Base-by-base conservation (phyloP, 768 basidiomycete species). In the Hericium rajendrae region DNA sequence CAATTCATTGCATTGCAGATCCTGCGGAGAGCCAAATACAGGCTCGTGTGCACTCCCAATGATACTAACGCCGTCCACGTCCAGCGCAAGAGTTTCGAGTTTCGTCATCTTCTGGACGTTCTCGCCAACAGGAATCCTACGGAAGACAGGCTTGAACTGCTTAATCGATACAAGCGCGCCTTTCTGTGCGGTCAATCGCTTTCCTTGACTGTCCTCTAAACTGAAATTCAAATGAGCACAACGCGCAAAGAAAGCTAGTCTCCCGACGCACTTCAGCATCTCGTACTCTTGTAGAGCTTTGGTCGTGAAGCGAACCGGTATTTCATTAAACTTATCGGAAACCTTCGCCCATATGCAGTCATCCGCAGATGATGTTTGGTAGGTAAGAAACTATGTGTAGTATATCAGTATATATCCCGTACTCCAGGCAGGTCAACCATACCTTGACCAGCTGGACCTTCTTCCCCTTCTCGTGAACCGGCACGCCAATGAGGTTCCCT, bases 391-490 rank as follows among this genome's bases (percentile, higher is more conserved):
- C 86, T 88, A 56, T 12, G 40, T 15, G 51, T 37, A 52, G 28
- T 8, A 48, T 9, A 26, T 38, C 15, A 5, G 41, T n/a, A 8
- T n/a, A 46, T 59, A 58, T 41, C 39, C 18, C 22, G 13, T 41
- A 5, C n/a, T 26, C 13, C 24, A 16, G 12, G 9, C 9, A 48
- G 28, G 48, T 22, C 40, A 48, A 18, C 60, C 70, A 49, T 51
- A 81, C 87, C 69, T 85, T 78, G 48, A 75, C 71, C 22, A 88
- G 70, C 58, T 88, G 86, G 0, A 80, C 81, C 60, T 75, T 84
- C 63, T 73, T 80, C 49, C 70, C 74, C 59, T 73, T 77, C 12
- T 55, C 16, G 32, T 66, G 64, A 0, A 56, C 48, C 1, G 77
- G 75, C 13, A 74, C 67, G 0, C 60, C 66, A 9, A 67, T 59